Conservation (phyloP, 345 rosid genomes). For the Cochlearia excelsa region DNA sequence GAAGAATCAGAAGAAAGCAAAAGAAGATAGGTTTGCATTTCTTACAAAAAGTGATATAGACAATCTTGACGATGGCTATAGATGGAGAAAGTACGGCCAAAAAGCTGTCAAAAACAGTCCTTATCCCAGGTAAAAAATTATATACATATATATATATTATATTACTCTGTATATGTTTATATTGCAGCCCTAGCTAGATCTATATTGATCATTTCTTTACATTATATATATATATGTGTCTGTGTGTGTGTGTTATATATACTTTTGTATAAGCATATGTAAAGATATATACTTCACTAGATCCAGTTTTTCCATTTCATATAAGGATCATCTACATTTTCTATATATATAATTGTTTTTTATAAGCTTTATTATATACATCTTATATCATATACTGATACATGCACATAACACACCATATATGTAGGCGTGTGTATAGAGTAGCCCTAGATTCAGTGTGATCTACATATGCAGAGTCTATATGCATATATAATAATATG, state of each 20-base stretch:
- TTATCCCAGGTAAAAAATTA: conserved; percentile 65
- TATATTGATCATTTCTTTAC: background rate
- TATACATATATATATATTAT: background rate
- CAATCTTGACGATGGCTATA: conserved; percentile 91
- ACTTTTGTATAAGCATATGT: no score
- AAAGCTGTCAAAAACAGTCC: conserved; percentile 98
- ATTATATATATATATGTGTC: background rate
- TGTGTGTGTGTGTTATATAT: no score
- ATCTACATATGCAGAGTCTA: conserved; percentile 25
- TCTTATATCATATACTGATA: background rate
- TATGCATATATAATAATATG: conserved; percentile 25
- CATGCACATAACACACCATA: conserved; percentile 3
- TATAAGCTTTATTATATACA: no score
- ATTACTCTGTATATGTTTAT: conserved; percentile 14
- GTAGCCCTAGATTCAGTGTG: conserved; percentile 34
- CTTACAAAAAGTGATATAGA: conserved; percentile 93
- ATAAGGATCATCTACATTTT: conserved; percentile 23
- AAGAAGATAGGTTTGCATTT: conserved; percentile 91
- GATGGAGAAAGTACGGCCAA: conserved; percentile 99
- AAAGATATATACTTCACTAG: conserved; percentile 12
- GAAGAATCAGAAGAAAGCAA: conserved; percentile 72
- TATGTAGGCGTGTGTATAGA: conserved; percentile 8
- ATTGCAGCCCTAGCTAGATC: conserved; percentile 24
- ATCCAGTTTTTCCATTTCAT: conserved; percentile 8
- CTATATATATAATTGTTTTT: no score